These are phyloP conservation scores for Penicillium sp. DNA, from an alignment of 2,329 filamentous ascomycete genomes.

Conservation along the genomic window DNA sequence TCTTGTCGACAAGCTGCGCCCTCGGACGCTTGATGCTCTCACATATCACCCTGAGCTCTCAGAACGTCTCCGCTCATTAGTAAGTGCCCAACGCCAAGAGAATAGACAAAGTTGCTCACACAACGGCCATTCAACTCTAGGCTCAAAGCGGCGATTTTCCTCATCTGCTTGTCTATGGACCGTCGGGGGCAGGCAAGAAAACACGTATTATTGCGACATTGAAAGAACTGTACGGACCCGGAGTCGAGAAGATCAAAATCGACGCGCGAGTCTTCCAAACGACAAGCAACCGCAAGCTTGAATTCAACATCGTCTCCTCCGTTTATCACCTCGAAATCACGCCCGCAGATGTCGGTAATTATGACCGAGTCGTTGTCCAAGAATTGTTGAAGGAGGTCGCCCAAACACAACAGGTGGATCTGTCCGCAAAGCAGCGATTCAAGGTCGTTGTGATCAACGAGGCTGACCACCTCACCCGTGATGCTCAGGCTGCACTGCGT, in stretches of 20 bases:
- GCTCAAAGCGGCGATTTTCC: slow-evolving; percentile 97
- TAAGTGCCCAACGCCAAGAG: slow-evolving; percentile 42
- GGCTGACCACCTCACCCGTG: slow-evolving; percentile 87
- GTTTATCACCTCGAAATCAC: slow-evolving; percentile 99
- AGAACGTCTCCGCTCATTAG: slow-evolving; percentile 78
- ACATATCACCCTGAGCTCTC: slow-evolving; percentile 90
- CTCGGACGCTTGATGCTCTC: slow-evolving; percentile 54
- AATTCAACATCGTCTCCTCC: slow-evolving; percentile 98
- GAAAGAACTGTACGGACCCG: slow-evolving; percentile 90
- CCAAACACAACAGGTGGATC: slow-evolving; percentile 98
- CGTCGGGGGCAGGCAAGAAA: slow-evolving; percentile 95
- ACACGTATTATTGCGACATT: slow-evolving; percentile 93
- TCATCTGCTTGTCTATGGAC: slow-evolving; percentile 94
- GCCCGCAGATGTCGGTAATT: slow-evolving; percentile 92
- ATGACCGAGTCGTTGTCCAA: slow-evolving; percentile 93
- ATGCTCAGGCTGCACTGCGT: slow-evolving; percentile 91
- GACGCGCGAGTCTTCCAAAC: slow-evolving; percentile 96
- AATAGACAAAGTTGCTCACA: slow-evolving; percentile 7
- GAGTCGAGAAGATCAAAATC: slow-evolving; percentile 99
- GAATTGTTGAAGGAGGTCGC: slow-evolving; percentile 96
- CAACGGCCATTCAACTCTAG: slow-evolving; percentile 46
- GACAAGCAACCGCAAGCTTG: slow-evolving; percentile 90
- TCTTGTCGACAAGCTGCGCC: slow-evolving; percentile 63
- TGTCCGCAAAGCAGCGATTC: slow-evolving; percentile 84
- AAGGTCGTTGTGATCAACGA: slow-evolving; percentile 99